A percentile compares a stretch with the other conserved stretches of the same genome.
These are phyloP conservation scores for Corymbia calophylla DNA, from an alignment of 441 rosid species.

Conservation along the genomic window DNA sequence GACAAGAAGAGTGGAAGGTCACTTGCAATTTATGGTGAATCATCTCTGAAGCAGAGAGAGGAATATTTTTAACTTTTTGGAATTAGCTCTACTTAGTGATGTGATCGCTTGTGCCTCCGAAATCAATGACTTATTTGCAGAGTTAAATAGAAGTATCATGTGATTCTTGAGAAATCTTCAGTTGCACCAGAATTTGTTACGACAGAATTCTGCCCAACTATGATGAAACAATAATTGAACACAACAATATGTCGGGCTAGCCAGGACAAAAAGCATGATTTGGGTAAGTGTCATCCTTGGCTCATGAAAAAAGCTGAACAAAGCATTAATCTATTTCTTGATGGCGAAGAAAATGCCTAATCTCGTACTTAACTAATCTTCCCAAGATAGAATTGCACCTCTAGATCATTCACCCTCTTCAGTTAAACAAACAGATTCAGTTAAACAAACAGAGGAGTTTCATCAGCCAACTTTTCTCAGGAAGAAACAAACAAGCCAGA, in stretches of 20 bases:
- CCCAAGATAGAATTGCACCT: neutral
- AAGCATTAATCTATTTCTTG: no score
- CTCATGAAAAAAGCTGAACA: neutral
- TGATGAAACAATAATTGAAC: neutral
- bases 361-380: neutral
- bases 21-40: neutral
- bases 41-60: neutral
- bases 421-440: neutral
- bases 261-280: neutral
- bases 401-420: neutral
- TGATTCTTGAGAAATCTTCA: neutral
- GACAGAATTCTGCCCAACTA: neutral
- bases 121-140: neutral
- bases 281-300: neutral
- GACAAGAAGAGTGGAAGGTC: neutral
- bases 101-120: neutral
- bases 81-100: neutral
- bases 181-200: neutral
- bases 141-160: neutral
- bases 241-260: neutral
- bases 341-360: neutral
- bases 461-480: no score
- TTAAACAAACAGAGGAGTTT: neutral
- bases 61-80: neutral
- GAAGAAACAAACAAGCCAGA: no score